phyloP scores from a whole-genome alignment of 2,329 filamentous ascomycete species.

The Alternaria infectoria region DNA sequence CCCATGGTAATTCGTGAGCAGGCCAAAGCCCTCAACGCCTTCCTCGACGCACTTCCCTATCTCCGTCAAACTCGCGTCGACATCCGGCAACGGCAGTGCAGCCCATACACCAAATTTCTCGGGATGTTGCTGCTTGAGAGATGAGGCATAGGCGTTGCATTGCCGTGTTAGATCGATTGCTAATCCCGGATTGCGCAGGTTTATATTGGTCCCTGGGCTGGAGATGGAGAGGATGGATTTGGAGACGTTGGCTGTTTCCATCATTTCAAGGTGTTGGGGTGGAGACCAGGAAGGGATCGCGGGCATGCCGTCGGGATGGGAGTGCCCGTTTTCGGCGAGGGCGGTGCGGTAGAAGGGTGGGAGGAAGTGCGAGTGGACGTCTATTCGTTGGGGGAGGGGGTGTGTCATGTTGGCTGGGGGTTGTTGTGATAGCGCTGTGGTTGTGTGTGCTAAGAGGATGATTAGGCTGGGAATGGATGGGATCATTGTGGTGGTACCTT shows the following conservation, averaged over 20 bases:
- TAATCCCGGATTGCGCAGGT: slow-evolving; percentile 46
- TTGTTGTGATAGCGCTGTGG: no score
- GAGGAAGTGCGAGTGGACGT: slow-evolving; percentile 58
- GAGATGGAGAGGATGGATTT: slow-evolving; percentile 63
- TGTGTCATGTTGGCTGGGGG: slow-evolving; percentile 21
- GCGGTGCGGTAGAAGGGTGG: slow-evolving; percentile 52
- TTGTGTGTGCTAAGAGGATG: neutral
- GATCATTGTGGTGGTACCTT: neutral
- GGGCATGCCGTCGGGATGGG: slow-evolving; percentile 59
- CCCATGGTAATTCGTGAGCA: slow-evolving; percentile 62
- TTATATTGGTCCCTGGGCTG: slow-evolving; percentile 60
- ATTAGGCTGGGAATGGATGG: neutral
- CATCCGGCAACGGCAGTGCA: slow-evolving; percentile 59
- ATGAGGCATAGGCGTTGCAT: slow-evolving; percentile 51
- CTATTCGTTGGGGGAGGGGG: slow-evolving; percentile 47
- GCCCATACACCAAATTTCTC: slow-evolving; percentile 61
- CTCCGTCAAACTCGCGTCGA: slow-evolving; percentile 56
- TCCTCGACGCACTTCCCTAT: slow-evolving; percentile 53
- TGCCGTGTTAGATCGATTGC: slow-evolving; percentile 49
- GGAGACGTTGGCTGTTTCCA: slow-evolving; percentile 57
- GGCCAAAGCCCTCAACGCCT: slow-evolving; percentile 58
- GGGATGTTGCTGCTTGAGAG: slow-evolving; percentile 46
- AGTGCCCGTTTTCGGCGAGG: slow-evolving; percentile 51
- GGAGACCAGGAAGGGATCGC: slow-evolving; percentile 55
- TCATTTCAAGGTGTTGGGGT: slow-evolving; percentile 57